A percentile compares a stretch with the other conserved stretches of the same genome.
Evolutionary conservation across 805 yeast species (phyloP).

Genomic region (Ogataea trehalophila): DNA sequence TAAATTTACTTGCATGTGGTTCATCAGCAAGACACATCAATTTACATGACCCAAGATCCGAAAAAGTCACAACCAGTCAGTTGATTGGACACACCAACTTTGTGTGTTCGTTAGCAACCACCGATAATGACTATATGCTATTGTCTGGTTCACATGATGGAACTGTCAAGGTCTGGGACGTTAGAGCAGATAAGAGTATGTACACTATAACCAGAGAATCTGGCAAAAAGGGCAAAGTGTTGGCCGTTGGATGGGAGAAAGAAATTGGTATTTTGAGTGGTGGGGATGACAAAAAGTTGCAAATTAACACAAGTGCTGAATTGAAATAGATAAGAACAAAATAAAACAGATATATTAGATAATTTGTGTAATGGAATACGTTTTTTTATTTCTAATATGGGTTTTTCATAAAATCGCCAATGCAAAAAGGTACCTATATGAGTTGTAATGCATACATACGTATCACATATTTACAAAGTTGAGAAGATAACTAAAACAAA

Average conservation of each 20-base stretch:
- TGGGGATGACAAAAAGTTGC: conserved; percentile 91
- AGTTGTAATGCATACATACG: too few species aligned
- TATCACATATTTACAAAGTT: too few species aligned
- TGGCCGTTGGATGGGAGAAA: conserved; percentile 80
- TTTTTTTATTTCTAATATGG: too few species aligned
- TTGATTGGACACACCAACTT: conserved; percentile 88
- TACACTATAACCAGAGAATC: conserved; percentile 78
- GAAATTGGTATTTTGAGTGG: conserved; percentile 84
- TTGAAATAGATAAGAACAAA: conserved; percentile 10
- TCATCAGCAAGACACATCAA: conserved; percentile 97
- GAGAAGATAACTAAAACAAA: too few species aligned
- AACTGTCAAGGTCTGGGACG: conserved; percentile 92
- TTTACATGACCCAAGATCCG: conserved; percentile 85
- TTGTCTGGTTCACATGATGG: conserved; percentile 96
- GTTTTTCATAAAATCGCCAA: too few species aligned
- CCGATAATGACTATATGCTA: conserved; percentile 71
- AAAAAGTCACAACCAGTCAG: conserved; percentile 62
- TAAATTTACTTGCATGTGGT: conserved; percentile 82
- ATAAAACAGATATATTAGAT: too few species aligned
- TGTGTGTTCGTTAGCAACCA: conserved; percentile 74
- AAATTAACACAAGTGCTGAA: conserved; percentile 51
- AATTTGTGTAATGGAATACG: too few species aligned
- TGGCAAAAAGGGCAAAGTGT: conserved; percentile 59
- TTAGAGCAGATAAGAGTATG: conserved; percentile 77
- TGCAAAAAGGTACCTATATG: too few species aligned